These are phyloP conservation scores for Alnus glutinosa DNA, from an alignment of 306 rosid species.

Conservation along the genomic window DNA sequence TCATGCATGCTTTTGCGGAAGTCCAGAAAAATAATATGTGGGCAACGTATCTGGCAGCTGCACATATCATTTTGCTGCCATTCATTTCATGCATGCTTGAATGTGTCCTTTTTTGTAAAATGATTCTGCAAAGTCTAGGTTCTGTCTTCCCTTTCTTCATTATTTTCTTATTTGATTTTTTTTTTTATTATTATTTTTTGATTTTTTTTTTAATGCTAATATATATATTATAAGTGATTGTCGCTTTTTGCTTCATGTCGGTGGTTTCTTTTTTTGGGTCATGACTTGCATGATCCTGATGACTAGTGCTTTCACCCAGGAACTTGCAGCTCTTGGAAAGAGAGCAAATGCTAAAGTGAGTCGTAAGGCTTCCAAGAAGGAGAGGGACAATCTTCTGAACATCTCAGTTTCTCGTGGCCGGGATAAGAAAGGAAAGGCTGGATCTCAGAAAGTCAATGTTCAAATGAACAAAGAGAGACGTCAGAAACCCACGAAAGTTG, in stretches of 20 bases:
- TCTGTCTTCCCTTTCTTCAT: too few relatives aligned
- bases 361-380: conserved; percentile 81
- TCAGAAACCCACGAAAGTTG: conserved; percentile 66
- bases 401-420: conserved; percentile 47
- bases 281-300: conserved; percentile 25
- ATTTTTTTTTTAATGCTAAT: conserved; percentile 2
- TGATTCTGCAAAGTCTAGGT: background rate
- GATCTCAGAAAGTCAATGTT: conserved; percentile 51
- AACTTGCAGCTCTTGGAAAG: conserved; percentile 75
- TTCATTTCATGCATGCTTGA: background rate
- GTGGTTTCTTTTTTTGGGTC: conserved; percentile 3
- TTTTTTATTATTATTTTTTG: too few relatives aligned
- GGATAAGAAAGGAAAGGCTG: conserved; percentile 63
- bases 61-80: background rate
- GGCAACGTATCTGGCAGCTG: background rate
- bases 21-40: background rate
- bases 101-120: background rate
- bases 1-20: background rate
- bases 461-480: conserved; percentile 58
- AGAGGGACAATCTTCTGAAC: conserved; percentile 54
- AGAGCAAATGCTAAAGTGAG: conserved; percentile 61
- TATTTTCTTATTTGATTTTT: too few relatives aligned
- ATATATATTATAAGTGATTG: conserved; percentile 10
- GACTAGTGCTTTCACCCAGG: conserved; percentile 42
- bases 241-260: conserved; percentile 7